Evolutionary conservation across 1,284 basidiomycete species (phyloP), one percentile per base, ranked within the genome.

Genomic region (Apiotrichum brassicae): DNA sequence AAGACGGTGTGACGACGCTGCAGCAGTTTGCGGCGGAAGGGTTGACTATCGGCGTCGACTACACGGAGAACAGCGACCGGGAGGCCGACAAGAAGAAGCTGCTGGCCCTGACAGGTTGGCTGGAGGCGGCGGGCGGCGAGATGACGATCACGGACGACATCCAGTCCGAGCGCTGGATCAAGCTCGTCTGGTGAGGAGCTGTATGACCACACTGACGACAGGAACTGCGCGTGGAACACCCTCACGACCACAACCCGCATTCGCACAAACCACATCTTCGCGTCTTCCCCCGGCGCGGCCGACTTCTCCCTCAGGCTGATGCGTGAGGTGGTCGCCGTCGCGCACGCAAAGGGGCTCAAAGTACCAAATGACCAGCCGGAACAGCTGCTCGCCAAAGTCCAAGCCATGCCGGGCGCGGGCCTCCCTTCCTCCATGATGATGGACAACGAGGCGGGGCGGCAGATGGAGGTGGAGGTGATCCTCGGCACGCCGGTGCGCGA

Each of bases 101-200:
- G 12, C 58, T 68, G 16, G 44, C 45, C 7, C 64, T 77, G 16
- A 67, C 70, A 1, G 58, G 46, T 4, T 54, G 71, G 37, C 66
- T 76, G 49, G 39, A 48, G 8, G 48, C 56, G 0, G 76, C 72
- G 16, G 68, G 68, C 3, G 71, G 73, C 16, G 66, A 67, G 8
- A 71, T 69, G n/a, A 58, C 51, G 2, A 62, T 69, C 12, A 66
- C 71, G 0, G 62, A 72, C 3, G 76, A 77, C 46, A 76, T 79
- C 48, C 75, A 76, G 57, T 63, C 64, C 13, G 72, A 74, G 49
- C 64, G 76, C 46, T 79, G 77, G 77, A 66, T 75, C 58, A 77
- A 77, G 60, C 68, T 73, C 42, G 69, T 71, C 51, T 76, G 69
- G 71, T 67, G 37, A 54, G 63, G 54, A 19, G 28, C 14, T 28